Evolutionary conservation across 176 grass and related monocot genomes (phyloP), one percentile per base, ranked within the genome.

Genomic region (Aegilops sharonensis): DNA sequence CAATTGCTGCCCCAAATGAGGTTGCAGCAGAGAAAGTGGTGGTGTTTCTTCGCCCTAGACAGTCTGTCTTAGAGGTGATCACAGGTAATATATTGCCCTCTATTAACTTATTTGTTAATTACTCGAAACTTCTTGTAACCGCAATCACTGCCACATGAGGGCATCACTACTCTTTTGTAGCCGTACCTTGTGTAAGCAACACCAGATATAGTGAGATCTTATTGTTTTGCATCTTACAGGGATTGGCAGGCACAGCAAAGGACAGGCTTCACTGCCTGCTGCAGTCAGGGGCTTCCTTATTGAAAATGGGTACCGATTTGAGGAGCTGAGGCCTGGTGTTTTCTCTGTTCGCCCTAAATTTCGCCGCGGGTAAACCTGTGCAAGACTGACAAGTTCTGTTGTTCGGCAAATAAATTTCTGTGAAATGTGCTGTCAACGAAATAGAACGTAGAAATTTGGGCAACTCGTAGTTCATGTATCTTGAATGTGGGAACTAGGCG

Each of bases 161-260:
- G 13, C 21, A 64, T 10, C 43, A 9, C 68, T 76, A 13, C 34
- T 78, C 21, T 25, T 34, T 50, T 15, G 8, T 59, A 68, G 47
- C 37, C 11, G 2, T 5, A 8, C n/a, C 52, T 43, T 35, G 17
- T 66, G 59, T 34, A 83, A 77, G 54, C 25, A 77, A 32, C 61
- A 75, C 32, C 17, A 82, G 24, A 47, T 63, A 75, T 36, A 29
- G 5, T 20, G 64, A 25, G 17, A 68, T 67, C 56, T 62, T 43
- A 27, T 64, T 77, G 40, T 78, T 85, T 63, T 86, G 21, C 72
- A 64, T 62, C 78, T 75, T 86, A n/a, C 86, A 98, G 95, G 95
- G 75, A 92, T 87, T 40, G 96, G 96, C 39, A 98, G 90, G 11
- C 96, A 98, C 89, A 98, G 96, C 83, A 92, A 87, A 91, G 93